Base-by-base conservation (phyloP, 129 eudicot species). In the Artemisia annua region DNA sequence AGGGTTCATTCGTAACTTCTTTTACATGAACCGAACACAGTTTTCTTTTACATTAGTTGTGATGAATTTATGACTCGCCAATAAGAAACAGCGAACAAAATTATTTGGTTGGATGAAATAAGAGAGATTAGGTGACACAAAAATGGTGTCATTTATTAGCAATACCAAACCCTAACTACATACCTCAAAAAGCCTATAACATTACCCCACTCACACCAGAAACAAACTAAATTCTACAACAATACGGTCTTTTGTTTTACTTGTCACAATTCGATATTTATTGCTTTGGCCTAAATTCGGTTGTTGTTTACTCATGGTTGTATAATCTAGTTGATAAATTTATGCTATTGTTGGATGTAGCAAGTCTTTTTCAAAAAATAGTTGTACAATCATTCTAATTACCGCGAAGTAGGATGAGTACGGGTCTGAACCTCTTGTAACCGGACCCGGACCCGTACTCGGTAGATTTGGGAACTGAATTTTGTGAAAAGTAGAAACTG, bases 111-210 rank as follows among this genome's bases (percentile, higher is more conserved):
- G 64, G 76, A 69, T 32, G 17, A 52, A 64, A 63, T 53, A 53
- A 64, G 4, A 52, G 54, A 44, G 48, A 72, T 48, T 72, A 72
- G 61, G 73, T 51, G 35, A 75, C 70, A 76, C n/a, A 70, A 22
- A 78, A 43, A 53, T 69, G 75, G 64, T 70, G 65, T 39, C 81
- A 77, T 70, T 77, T 62, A 77, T 32, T 63, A 49, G 32, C 57
- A 39, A 51, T 62, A 70, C 76, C 81, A 35, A 35, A 35, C 71
- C 63, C 81, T 70, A 1, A 75, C 71, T 62, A 77, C 56, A 69
- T n/a, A 70, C 57, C 76, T 70, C 50, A 70, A 75, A 69, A 61
- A 77, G 71, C 71, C 64, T 58, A 58, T 65, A 76, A 26, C 49
- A 54, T 59, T 75, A 69, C 79, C 79, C 79, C 50, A 75, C 73